Conservation (phyloP, 2,329 filamentous ascomycete genomes). For the Aspergillus arachidicola region DNA sequence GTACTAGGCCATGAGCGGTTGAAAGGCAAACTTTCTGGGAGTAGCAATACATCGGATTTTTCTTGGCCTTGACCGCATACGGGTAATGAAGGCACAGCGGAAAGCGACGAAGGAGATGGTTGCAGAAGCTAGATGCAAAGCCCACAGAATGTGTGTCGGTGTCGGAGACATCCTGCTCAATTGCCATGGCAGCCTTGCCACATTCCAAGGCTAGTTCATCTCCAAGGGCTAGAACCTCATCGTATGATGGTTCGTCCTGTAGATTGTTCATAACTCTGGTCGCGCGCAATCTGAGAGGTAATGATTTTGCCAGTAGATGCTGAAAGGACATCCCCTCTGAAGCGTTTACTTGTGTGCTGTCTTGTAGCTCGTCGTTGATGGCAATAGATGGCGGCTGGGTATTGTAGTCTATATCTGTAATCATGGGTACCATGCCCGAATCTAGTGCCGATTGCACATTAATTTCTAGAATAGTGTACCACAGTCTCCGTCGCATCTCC, state of each 20-base stretch:
- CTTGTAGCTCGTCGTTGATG: conserved; percentile 18
- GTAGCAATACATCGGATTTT: conserved; percentile 28
- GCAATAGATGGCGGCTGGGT: conserved; percentile 28
- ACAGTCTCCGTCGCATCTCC: conserved; percentile 35
- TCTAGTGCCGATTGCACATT: conserved; percentile 34
- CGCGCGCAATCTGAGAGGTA: conserved; percentile 17
- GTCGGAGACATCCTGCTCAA: not conserved
- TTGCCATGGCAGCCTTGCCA: conserved; percentile 2
- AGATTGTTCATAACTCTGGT: conserved; percentile 25
- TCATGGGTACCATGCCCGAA: conserved; percentile 31
- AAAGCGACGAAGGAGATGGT: conserved; percentile 25
- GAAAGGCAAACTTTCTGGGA: conserved; percentile 32
- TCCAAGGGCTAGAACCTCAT: conserved; percentile 22
- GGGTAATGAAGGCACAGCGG: conserved; percentile 24
- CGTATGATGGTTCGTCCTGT: conserved; percentile 22
- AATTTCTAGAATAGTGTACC: conserved; percentile 41
- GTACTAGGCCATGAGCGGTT: conserved; percentile 26
- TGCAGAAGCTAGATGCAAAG: conserved; percentile 22
- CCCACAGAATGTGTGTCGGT: not conserved
- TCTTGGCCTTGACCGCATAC: conserved; percentile 27
- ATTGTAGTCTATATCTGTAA: conserved; percentile 36
- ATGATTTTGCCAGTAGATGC: conserved; percentile 15
- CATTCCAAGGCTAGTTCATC: conserved; percentile 18
- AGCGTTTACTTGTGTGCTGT: not conserved
- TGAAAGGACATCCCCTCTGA: not conserved